These are phyloP conservation scores for Pythium graminicola DNA, from an alignment of 352 stramenopile genomes.

Conservation along the genomic window DNA sequence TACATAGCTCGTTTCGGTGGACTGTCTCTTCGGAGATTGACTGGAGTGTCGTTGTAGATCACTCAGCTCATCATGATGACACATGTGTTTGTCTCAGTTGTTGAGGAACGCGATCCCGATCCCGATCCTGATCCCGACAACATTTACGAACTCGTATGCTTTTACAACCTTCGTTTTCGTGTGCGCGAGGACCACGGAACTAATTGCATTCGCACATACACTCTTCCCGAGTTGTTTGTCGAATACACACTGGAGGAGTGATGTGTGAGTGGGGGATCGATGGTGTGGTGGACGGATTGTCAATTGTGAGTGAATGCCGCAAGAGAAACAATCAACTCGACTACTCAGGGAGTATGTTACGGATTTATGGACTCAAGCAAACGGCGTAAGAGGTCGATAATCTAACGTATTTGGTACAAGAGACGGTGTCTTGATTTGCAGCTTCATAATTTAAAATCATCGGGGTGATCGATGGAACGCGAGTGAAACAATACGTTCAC, in stretches of 20 bases:
- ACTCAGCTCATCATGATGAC: constrained; percentile 38
- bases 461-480: too few relatives aligned
- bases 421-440: too few relatives aligned
- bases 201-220: constrained; percentile 35
- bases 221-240: constrained; percentile 17
- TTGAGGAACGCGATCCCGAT: constrained; percentile 29
- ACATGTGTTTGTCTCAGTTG: constrained; percentile 45
- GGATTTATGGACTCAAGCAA: too few relatives aligned
- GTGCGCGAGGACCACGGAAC: constrained; percentile 32
- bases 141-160: constrained; percentile 24
- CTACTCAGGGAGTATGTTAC: too few relatives aligned
- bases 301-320: too few relatives aligned
- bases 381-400: too few relatives aligned
- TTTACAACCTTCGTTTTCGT: constrained; percentile 44
- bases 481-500: too few relatives aligned
- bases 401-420: too few relatives aligned
- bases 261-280: too few relatives aligned
- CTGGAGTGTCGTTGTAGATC: constrained; percentile 22
- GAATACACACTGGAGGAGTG: constrained; percentile 28
- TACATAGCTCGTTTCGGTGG: background rate
- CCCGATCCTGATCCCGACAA: constrained; percentile 31
- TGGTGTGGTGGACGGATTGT: too few relatives aligned
- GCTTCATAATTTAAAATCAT: too few relatives aligned
- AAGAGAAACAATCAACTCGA: too few relatives aligned
- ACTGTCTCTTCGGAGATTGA: background rate